These are phyloP conservation scores for Magnaporthales sp. DNA, from an alignment of 2,329 filamentous ascomycete species.

Conservation along the genomic window DNA sequence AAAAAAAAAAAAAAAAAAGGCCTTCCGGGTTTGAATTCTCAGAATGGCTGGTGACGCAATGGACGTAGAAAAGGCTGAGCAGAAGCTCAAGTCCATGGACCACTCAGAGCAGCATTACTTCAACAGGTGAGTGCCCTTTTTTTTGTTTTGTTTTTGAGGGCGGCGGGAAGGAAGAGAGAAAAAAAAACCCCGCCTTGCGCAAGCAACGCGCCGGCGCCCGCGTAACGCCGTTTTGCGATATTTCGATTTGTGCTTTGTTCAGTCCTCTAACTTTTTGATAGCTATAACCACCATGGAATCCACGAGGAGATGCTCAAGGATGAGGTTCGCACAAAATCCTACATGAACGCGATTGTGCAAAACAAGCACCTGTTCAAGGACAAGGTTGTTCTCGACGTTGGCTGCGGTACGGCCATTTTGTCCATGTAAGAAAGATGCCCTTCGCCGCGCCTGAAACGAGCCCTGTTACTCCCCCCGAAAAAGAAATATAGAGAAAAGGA, in stretches of 20 bases:
- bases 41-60: constrained; percentile 39
- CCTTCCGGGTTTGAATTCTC: background rate
- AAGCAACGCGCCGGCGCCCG: background rate
- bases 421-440: constrained; percentile 66
- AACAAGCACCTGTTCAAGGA: constrained; percentile 92
- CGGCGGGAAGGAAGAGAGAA: background rate
- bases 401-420: constrained; percentile 94
- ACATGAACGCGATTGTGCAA: constrained; percentile 95
- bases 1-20: background rate
- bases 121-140: constrained; percentile 64
- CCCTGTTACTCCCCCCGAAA: background rate
- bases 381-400: constrained; percentile 90
- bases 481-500: background rate
- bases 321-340: constrained; percentile 91
- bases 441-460: background rate
- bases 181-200: background rate
- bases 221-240: background rate
- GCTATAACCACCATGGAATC: constrained; percentile 98
- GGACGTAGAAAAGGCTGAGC: constrained; percentile 52
- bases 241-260: background rate
- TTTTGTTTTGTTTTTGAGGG: background rate
- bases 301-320: constrained; percentile 99
- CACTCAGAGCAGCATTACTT: constrained; percentile 99
- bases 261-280: constrained; percentile 26
- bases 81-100: constrained; percentile 63